A percentile compares a stretch with the other conserved stretches of the same genome.
Conservation (phyloP, 192 early-diverging fungal species). For the Podila verticillata region DNA sequence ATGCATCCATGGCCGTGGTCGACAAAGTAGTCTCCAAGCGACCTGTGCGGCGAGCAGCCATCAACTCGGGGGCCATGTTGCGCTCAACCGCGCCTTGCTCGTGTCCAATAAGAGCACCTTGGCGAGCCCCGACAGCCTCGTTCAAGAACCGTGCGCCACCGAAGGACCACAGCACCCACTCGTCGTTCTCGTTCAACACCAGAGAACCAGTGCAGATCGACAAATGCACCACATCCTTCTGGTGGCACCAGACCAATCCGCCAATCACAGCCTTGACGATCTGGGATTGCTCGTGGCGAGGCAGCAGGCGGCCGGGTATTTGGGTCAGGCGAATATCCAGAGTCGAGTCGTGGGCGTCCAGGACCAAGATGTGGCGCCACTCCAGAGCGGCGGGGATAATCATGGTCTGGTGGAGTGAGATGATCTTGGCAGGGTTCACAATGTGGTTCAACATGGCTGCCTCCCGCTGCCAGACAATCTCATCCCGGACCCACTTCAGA, state of each 20-base stretch:
- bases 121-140: slow-evolving; percentile 42
- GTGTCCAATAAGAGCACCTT: slow-evolving; percentile 35
- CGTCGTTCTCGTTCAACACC: slow-evolving; percentile 43
- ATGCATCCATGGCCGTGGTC: slow-evolving; percentile 41
- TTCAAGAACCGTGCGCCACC: slow-evolving; percentile 49
- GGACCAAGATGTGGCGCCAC: slow-evolving; percentile 47
- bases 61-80: slow-evolving; percentile 37
- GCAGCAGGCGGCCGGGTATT: slow-evolving; percentile 19
- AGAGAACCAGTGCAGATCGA: slow-evolving; percentile 48
- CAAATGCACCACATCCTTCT: slow-evolving; percentile 50
- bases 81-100: slow-evolving; percentile 43
- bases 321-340: slow-evolving; percentile 36
- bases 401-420: slow-evolving; percentile 48
- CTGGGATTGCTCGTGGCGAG: slow-evolving; percentile 19
- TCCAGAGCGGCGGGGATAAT: slow-evolving; percentile 51
- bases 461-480: slow-evolving; percentile 52
- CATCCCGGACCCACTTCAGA: slow-evolving; percentile 50
- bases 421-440: slow-evolving; percentile 49
- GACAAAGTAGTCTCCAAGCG: slow-evolving; percentile 38
- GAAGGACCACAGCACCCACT: slow-evolving; percentile 52
- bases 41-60: slow-evolving; percentile 20
- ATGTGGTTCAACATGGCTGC: slow-evolving; percentile 54
- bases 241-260: slow-evolving; percentile 47
- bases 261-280: slow-evolving; percentile 34
- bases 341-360: slow-evolving; percentile 47